Conservation (phyloP, 2,329 filamentous ascomycete genomes). For the Microdochium paspali region DNA sequence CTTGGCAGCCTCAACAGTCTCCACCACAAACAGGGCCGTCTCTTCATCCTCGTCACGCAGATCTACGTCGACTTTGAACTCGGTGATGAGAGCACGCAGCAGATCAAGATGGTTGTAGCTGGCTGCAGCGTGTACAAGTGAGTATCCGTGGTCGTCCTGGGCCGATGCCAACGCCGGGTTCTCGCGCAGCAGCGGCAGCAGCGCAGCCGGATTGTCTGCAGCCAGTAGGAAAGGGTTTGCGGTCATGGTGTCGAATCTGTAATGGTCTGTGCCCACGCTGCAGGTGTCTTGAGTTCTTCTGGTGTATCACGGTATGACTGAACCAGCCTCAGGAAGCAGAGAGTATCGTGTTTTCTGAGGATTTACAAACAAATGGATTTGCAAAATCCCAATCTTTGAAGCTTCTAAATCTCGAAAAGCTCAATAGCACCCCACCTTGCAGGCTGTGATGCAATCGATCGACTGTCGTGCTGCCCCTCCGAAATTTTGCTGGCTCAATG, state of each 20-base stretch:
- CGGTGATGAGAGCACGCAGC: conserved; percentile 62
- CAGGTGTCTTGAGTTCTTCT: too few relatives aligned
- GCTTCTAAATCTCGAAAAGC: too few relatives aligned
- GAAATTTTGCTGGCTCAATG: not conserved
- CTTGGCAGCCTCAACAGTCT: conserved; percentile 69
- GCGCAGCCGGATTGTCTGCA: conserved; percentile 66
- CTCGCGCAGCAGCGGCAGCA: conserved; percentile 65
- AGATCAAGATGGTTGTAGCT: conserved; percentile 86
- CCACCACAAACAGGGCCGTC: conserved; percentile 88
- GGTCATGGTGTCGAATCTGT: conserved; percentile 25
- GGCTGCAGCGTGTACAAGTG: conserved; percentile 81
- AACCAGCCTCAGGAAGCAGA: too few relatives aligned
- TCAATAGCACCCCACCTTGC: not conserved
- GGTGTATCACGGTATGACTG: not conserved
- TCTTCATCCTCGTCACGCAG: conserved; percentile 85
- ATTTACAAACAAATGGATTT: too few relatives aligned
- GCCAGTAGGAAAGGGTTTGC: conserved; percentile 66
- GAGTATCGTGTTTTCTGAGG: too few relatives aligned
- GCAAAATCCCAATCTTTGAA: too few relatives aligned
- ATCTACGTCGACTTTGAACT: conserved; percentile 71
- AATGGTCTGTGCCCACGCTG: too few relatives aligned
- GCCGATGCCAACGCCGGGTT: conserved; percentile 67
- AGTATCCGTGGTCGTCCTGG: conserved; percentile 91
- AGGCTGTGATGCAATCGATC: not conserved
- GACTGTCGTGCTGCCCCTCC: not conserved